These are phyloP conservation scores for Cytospora schulzeri DNA, from an alignment of 2,329 filamentous ascomycete genomes.

Conservation along the genomic window DNA sequence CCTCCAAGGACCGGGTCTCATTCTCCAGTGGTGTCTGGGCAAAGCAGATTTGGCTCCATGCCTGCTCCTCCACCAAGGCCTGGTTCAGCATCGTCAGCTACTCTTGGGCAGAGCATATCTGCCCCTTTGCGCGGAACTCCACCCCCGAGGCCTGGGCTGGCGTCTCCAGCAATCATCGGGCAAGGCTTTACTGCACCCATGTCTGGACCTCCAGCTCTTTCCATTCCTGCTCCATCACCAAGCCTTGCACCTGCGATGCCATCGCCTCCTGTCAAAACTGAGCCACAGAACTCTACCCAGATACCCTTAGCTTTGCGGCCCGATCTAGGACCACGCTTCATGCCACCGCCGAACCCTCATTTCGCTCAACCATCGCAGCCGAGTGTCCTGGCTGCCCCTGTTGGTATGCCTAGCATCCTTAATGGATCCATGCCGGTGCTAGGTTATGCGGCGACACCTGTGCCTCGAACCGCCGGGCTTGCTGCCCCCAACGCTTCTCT, in stretches of 20 bases:
- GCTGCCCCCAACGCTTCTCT: constrained; percentile 34
- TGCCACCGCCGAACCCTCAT: constrained; percentile 28
- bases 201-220: constrained; percentile 6
- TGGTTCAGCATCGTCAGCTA: background rate
- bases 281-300: constrained; percentile 18
- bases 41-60: background rate
- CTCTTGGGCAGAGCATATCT: background rate
- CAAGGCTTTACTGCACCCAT: background rate
- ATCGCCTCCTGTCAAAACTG: constrained; percentile 22
- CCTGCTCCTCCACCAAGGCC: constrained; percentile 8
- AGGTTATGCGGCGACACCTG: constrained; percentile 29
- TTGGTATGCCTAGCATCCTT: constrained; percentile 29
- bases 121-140: constrained; percentile 25
- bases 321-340: constrained; percentile 26
- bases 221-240: constrained; percentile 7
- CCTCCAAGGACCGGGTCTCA: constrained; percentile 5
- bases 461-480: constrained; percentile 34
- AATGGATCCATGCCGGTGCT: constrained; percentile 34
- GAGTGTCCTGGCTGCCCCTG: constrained; percentile 34
- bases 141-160: constrained; percentile 7
- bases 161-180: constrained; percentile 14
- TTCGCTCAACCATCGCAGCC: constrained; percentile 20
- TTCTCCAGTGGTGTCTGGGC: constrained; percentile 14
- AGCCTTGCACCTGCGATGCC: constrained; percentile 3
- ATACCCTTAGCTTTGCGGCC: constrained; percentile 24